Percentiles rank a stretch among this genome's conserved stretches.
These are phyloP conservation scores for Mycena indigotica DNA, from an alignment of 768 basidiomycete genomes.

Conservation along the genomic window DNA sequence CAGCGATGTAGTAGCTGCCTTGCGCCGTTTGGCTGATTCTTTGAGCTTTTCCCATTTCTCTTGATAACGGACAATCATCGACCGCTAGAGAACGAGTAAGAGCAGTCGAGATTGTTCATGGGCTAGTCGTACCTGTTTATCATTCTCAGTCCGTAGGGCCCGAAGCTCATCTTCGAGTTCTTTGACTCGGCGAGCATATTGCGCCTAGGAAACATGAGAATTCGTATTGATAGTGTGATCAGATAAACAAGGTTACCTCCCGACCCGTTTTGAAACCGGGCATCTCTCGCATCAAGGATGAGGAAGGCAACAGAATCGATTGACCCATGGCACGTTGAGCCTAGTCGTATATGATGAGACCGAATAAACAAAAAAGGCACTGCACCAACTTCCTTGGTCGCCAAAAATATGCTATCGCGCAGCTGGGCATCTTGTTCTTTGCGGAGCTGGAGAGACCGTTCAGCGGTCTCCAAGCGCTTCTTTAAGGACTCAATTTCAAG, in stretches of 20 bases:
- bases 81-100: conserved; percentile 54
- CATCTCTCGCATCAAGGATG: conserved; percentile 21
- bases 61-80: conserved; percentile 79
- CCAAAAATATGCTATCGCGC: conserved; percentile 76
- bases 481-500: conserved; percentile 59
- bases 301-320: conserved; percentile 46
- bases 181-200: conserved; percentile 63
- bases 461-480: conserved; percentile 59
- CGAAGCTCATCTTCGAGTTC: conserved; percentile 84
- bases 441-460: conserved; percentile 65
- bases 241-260: neutral
- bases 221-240: neutral
- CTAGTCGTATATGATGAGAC: conserved; percentile 36
- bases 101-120: neutral
- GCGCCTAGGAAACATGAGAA: conserved; percentile 34
- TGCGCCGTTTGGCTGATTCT: conserved; percentile 84
- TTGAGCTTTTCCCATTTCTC: conserved; percentile 91
- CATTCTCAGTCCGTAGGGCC: conserved; percentile 65
- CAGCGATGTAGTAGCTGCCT: conserved; percentile 61
- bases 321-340: conserved; percentile 80
- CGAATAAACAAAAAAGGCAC: neutral
- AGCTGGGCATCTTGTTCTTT: conserved; percentile 80
- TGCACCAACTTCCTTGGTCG: conserved; percentile 58
- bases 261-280: conserved; percentile 22
- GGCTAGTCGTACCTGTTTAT: conserved; percentile 63